A percentile compares a stretch with the other conserved stretches of the same genome.
Evolutionary conservation across 2,329 filamentous ascomycete genomes (phyloP).

Genomic region (Claviceps arundinis): DNA sequence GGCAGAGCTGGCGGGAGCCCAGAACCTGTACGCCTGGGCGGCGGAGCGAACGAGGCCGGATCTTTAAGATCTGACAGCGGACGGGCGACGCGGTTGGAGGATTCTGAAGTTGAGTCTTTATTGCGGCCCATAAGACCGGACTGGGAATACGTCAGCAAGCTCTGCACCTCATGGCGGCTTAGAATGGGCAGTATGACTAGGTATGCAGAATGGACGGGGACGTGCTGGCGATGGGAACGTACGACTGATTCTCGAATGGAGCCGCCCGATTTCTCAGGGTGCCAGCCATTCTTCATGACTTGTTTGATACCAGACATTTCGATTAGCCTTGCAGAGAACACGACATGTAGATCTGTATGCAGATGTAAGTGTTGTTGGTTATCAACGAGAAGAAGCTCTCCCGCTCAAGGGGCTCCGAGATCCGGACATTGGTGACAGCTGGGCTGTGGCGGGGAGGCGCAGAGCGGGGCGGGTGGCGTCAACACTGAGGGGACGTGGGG

Average conservation of each 20-base stretch:
- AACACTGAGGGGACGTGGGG: no score
- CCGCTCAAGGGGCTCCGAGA: no score
- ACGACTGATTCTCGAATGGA: conserved; percentile 31
- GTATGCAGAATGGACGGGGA: background rate
- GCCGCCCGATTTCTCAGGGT: conserved; percentile 28
- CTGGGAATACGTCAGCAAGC: conserved; percentile 16
- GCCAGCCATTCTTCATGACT: conserved; percentile 38
- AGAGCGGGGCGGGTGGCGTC: no score
- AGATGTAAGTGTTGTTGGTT: no score
- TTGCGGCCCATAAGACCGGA: conserved; percentile 32
- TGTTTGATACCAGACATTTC: conserved; percentile 34
- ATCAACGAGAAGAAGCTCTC: no score
- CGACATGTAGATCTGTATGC: no score
- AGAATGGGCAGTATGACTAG: background rate
- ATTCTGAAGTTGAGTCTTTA: conserved; percentile 13
- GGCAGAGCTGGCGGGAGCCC: conserved; percentile 20
- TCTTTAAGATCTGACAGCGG: conserved; percentile 63
- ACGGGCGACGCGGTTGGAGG: conserved; percentile 28
- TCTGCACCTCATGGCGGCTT: no score
- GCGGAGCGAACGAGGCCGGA: conserved; percentile 65
- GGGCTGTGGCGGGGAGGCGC: no score
- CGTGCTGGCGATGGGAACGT: conserved; percentile 12
- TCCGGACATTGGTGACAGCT: no score
- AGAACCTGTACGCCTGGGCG: conserved; percentile 47
- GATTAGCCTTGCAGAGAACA: no score